phyloP scores from a whole-genome alignment of 345 rosid species.

The Theobroma cacao region DNA sequence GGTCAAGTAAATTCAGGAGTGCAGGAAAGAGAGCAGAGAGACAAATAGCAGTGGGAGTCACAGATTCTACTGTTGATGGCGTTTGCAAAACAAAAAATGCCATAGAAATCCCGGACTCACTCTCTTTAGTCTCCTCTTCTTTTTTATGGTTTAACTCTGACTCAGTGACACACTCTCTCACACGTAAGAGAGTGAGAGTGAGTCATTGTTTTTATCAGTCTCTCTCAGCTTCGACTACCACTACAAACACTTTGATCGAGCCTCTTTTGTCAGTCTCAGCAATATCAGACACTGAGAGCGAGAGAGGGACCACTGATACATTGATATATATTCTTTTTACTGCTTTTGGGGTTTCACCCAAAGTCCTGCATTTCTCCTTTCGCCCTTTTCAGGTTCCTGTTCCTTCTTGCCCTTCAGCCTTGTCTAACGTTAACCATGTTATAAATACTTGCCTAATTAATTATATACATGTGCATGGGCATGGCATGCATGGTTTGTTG shows the following conservation, averaged over 20 bases:
- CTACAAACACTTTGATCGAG: conserved; percentile 39
- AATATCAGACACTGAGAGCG: conserved; percentile 16
- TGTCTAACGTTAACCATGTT: not conserved
- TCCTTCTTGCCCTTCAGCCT: not conserved
- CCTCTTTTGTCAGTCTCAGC: not conserved
- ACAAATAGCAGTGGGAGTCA: conserved; percentile 38
- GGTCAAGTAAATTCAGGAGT: conserved; percentile 35
- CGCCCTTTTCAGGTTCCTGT: conserved; percentile 26
- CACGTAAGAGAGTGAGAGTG: conserved; percentile 8
- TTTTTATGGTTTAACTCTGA: not conserved
- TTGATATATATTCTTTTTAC: too few relatives aligned
- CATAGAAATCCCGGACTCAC: conserved; percentile 9
- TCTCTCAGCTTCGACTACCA: conserved; percentile 37
- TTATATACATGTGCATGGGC: not conserved
- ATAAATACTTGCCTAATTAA: too few relatives aligned
- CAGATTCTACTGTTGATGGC: conserved; percentile 39
- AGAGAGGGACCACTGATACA: conserved; percentile 34
- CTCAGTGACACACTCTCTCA: not conserved
- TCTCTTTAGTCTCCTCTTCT: conserved; percentile 3
- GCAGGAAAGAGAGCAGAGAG: conserved; percentile 29
- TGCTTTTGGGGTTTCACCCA: conserved; percentile 53
- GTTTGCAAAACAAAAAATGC: not conserved
- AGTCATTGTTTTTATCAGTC: conserved; percentile 14
- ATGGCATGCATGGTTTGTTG: not conserved
- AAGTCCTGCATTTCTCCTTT: conserved; percentile 7